phyloP scores from a whole-genome alignment of 495 filamentous ascomycete species.

The Annulohypoxylon maeteangense region DNA sequence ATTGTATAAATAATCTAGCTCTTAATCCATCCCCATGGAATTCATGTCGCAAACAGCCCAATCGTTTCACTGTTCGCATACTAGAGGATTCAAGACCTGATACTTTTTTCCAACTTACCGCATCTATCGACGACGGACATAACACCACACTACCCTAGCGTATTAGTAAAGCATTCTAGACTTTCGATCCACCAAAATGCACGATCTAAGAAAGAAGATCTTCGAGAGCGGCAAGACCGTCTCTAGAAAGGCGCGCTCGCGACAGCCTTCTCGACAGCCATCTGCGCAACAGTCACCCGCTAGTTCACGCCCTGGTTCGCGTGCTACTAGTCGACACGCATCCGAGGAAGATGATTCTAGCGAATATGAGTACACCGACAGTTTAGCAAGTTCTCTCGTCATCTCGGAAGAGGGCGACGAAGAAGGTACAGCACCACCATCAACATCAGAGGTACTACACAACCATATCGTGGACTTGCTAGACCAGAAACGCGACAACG shows the following conservation, averaged over 20 bases:
- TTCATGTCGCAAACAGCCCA: conserved; percentile 42
- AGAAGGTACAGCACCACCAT: conserved; percentile 42
- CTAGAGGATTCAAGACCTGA: conserved; percentile 47
- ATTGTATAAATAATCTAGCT: not conserved
- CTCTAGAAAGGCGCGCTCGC: conserved; percentile 86
- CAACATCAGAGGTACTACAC: conserved; percentile 73
- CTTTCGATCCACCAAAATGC: conserved; percentile 63
- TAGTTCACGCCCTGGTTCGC: conserved; percentile 65
- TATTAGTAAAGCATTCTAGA: conserved; percentile 7
- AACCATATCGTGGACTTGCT: conserved; percentile 83
- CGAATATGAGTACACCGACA: conserved; percentile 57
- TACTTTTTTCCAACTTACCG: conserved; percentile 12
- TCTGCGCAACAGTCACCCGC: conserved; percentile 67
- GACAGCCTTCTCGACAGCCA: conserved; percentile 72
- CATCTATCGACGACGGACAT: not conserved
- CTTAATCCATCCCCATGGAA: conserved; percentile 47
- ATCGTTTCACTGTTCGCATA: conserved; percentile 39
- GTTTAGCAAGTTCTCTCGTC: conserved; percentile 60
- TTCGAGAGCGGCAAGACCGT: conserved; percentile 88
- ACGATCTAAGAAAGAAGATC: conserved; percentile 83
- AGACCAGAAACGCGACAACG: conserved; percentile 85
- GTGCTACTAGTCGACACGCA: conserved; percentile 68
- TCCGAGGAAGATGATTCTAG: conserved; percentile 85
- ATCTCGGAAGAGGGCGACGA: conserved; percentile 61
- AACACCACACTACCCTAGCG: not conserved